These are phyloP conservation scores for Lasiodiplodia gonubiensis DNA, from an alignment of 2,329 filamentous ascomycete genomes.

Conservation along the genomic window DNA sequence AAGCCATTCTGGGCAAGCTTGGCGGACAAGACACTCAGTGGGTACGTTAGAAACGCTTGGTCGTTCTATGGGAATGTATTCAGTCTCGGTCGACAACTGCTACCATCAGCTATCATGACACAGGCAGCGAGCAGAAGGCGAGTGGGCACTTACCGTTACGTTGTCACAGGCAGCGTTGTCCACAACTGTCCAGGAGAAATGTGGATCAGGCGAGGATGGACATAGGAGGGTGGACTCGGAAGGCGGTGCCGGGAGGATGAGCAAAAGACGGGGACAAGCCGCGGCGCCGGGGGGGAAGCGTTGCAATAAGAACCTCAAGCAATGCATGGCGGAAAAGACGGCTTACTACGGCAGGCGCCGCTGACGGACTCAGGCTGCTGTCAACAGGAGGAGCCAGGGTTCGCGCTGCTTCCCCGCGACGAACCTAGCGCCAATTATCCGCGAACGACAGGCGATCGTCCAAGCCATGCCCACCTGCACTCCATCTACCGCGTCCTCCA, in stretches of 20 bases:
- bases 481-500: not conserved
- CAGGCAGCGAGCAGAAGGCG: not conserved
- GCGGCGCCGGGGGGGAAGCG: conserved; percentile 13
- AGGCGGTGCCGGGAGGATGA: conserved; percentile 5
- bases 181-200: conserved; percentile 6
- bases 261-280: not conserved
- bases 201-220: not conserved
- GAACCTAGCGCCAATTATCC: conserved; percentile 18
- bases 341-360: conserved; percentile 27
- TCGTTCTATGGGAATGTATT: not conserved
- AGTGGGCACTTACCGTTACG: conserved; percentile 10
- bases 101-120: not conserved
- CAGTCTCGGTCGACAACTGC: not conserved
- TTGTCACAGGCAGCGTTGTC: not conserved
- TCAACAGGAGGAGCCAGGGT: conserved; percentile 7
- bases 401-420: conserved; percentile 19
- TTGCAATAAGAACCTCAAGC: conserved; percentile 25
- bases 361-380: conserved; percentile 23
- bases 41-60: not conserved
- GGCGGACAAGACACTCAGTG: not conserved
- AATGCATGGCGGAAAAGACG: conserved; percentile 24
- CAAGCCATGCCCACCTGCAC: not conserved
- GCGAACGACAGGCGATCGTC: conserved; percentile 12
- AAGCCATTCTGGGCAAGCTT: conserved; percentile 23
- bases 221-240: not conserved